Evolutionary conservation across 2,329 filamentous ascomycete species (phyloP).

Genomic region (Trichoderma harzianum): DNA sequence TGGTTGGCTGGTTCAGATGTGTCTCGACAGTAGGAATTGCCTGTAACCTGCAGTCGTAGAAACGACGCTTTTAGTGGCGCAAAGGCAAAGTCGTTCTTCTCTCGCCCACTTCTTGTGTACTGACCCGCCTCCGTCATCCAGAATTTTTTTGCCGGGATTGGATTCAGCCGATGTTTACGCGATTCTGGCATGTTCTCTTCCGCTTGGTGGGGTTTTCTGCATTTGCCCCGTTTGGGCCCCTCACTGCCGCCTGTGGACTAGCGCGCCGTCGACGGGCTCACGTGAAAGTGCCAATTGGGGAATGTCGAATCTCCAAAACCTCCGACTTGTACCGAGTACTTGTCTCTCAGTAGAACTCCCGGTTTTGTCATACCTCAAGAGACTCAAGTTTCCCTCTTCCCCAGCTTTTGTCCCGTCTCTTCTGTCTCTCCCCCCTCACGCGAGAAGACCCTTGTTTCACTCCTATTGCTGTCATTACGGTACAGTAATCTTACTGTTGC

Average conservation of each 20-base stretch:
- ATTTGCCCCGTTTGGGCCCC: constrained; percentile 7
- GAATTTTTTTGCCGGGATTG: constrained; percentile 1
- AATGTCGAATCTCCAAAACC: constrained; percentile 3
- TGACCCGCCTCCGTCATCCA: constrained; percentile 17
- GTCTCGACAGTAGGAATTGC: background rate
- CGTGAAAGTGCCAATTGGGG: constrained; percentile 10
- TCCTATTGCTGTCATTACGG: background rate
- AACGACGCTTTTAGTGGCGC: background rate
- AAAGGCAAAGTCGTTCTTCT: background rate
- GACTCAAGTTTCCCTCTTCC: background rate
- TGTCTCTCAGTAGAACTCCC: background rate
- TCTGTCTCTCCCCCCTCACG: constrained; percentile 2
- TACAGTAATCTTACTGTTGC: background rate
- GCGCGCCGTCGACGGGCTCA: background rate
- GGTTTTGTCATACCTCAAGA: background rate
- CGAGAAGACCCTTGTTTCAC: background rate
- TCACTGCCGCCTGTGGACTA: background rate
- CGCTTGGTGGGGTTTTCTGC: constrained; percentile 1
- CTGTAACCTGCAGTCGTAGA: too few species aligned
- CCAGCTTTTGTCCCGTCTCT: constrained; percentile 9
- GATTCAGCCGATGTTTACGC: constrained; percentile 10
- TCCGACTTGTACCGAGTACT: constrained; percentile 7
- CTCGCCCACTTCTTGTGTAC: background rate
- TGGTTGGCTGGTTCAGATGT: background rate
- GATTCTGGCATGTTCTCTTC: constrained; percentile 12